Evolutionary conservation across 768 basidiomycete genomes (phyloP).

Genomic region (Strobilomyces confusus): DNA sequence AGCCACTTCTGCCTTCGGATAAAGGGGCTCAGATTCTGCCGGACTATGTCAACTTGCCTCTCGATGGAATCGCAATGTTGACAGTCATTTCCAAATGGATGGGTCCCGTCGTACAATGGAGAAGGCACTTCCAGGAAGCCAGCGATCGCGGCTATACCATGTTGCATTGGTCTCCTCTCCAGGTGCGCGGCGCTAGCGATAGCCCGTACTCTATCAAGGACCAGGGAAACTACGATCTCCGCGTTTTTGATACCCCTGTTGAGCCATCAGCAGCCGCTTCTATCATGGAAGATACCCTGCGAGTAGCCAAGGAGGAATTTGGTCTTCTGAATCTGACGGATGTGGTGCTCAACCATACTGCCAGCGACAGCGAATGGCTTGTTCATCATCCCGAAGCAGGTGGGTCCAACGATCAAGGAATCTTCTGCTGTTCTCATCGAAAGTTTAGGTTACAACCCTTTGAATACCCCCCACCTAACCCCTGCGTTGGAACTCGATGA

Average conservation of each 20-base stretch:
- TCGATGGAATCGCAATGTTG: constrained; percentile 85
- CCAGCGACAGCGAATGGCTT: constrained; percentile 91
- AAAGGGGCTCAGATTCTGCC: constrained; percentile 51
- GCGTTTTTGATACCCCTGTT: constrained; percentile 50
- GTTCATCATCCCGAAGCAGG: constrained; percentile 94
- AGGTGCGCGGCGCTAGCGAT: constrained; percentile 83
- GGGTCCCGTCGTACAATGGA: constrained; percentile 80
- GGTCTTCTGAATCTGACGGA: constrained; percentile 90
- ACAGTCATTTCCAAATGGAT: constrained; percentile 98
- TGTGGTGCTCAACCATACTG: constrained; percentile 96
- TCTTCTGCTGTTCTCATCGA: constrained; percentile 1
- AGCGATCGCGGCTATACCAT: constrained; percentile 93
- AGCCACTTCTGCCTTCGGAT: constrained; percentile 47
- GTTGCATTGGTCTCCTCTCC: constrained; percentile 95
- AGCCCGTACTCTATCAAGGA: constrained; percentile 94
- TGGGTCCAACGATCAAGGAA: constrained; percentile 29
- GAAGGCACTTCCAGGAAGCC: constrained; percentile 75
- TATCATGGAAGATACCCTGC: constrained; percentile 61
- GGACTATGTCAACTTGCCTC: constrained; percentile 63
- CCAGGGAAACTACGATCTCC: constrained; percentile 79
- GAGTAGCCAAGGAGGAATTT: constrained; percentile 74
- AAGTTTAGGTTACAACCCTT: constrained; percentile 74
- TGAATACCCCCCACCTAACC: constrained; percentile 86
- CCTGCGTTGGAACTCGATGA: constrained; percentile 92
- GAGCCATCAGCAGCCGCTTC: constrained; percentile 50